Evolutionary conservation across 805 yeast genomes (phyloP).

Genomic region (Candida arabinofermentans): DNA sequence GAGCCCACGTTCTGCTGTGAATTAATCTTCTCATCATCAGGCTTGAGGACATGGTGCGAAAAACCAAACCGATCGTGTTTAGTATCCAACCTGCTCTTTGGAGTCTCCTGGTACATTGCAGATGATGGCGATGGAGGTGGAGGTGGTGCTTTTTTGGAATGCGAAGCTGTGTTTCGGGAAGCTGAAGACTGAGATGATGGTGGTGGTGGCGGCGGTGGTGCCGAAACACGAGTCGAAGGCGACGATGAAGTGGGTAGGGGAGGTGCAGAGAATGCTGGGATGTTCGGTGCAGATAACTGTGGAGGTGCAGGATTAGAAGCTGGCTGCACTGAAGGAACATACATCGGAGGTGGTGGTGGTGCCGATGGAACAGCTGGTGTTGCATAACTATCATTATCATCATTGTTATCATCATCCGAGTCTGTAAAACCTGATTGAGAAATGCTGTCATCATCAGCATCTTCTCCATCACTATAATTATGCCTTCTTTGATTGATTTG

Average conservation of each 20-base stretch:
- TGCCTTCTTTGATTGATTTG: constrained; percentile 48
- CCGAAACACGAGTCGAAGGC: constrained; percentile 9
- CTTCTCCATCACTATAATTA: constrained; percentile 41
- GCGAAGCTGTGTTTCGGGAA: background rate
- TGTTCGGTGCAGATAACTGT: constrained; percentile 18
- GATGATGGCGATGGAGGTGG: constrained; percentile 27
- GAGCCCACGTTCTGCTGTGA: constrained; percentile 45
- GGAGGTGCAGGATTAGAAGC: constrained; percentile 23
- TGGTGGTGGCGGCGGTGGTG: constrained; percentile 7
- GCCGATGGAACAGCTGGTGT: constrained; percentile 17
- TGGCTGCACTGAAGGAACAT: constrained; percentile 14
- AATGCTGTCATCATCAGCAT: constrained; percentile 5
- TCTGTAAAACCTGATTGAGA: constrained; percentile 24
- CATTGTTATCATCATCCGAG: constrained; percentile 19
- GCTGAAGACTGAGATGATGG: constrained; percentile 5
- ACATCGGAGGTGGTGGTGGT: constrained; percentile 16
- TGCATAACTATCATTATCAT: constrained; percentile 14
- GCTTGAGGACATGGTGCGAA: constrained; percentile 19
- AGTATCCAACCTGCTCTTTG: constrained; percentile 18
- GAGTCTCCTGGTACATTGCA: constrained; percentile 21
- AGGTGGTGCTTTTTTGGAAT: constrained; percentile 19
- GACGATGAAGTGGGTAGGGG: constrained; percentile 15
- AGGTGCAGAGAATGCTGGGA: constrained; percentile 22
- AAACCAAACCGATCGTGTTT: constrained; percentile 16
- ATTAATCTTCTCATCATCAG: constrained; percentile 31